Conservation (phyloP, 1,284 basidiomycete species). For the Ganoderma sinense region DNA sequence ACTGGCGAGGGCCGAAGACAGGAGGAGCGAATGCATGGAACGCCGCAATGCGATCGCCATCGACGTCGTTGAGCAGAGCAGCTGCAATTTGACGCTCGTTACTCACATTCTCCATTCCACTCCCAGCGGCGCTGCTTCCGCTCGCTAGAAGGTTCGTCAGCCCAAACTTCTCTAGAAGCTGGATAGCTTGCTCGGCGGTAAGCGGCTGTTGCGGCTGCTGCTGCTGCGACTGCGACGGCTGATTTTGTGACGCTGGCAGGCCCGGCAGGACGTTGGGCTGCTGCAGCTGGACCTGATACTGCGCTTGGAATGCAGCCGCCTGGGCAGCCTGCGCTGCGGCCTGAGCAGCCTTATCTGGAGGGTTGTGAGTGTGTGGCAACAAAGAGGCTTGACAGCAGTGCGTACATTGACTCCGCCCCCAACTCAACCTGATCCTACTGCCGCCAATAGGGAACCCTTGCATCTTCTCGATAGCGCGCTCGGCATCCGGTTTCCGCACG, state of each 20-base stretch:
- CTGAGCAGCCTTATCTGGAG: constrained; percentile 83
- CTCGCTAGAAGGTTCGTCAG: constrained; percentile 50
- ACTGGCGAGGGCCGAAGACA: constrained; percentile 31
- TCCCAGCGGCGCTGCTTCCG: constrained; percentile 21
- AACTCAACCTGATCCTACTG: constrained; percentile 89
- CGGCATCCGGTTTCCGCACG: constrained; percentile 90
- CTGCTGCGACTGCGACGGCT: neutral
- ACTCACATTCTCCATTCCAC: constrained; percentile 29
- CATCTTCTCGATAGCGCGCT: constrained; percentile 94
- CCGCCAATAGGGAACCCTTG: constrained; percentile 95
- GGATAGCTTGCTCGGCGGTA: constrained; percentile 72
- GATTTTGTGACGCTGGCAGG: constrained; percentile 4
- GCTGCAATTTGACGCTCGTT: constrained; percentile 31
- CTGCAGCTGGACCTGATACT: constrained; percentile 48
- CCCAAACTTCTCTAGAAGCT: constrained; percentile 69
- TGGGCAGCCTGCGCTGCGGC: constrained; percentile 86
- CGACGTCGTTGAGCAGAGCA: constrained; percentile 34
- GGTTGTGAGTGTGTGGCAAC: constrained; percentile 2
- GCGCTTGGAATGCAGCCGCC: constrained; percentile 67
- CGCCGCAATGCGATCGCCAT: constrained; percentile 33
- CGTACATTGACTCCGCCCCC: constrained; percentile 92
- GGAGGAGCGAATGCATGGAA: constrained; percentile 34
- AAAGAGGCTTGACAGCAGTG: constrained; percentile 15
- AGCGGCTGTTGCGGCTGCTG: constrained; percentile 41
- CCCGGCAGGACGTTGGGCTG: constrained; percentile 24